A percentile compares a stretch with the other conserved stretches of the same genome.
phyloP scores from a whole-genome alignment of 345 rosid species.

The Dovyalis caffra region DNA sequence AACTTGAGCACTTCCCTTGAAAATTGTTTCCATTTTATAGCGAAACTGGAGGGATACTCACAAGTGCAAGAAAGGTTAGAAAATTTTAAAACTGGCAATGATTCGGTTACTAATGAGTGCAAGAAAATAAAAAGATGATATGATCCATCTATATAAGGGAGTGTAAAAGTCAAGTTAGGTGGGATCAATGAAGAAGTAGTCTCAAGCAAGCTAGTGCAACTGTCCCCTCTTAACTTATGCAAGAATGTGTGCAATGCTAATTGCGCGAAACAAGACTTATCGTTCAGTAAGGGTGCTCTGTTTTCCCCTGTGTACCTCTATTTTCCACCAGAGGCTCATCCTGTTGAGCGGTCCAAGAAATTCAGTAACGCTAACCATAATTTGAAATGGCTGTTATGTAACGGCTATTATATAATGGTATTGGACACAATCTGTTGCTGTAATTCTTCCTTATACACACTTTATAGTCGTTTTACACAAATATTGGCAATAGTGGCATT shows the following conservation, averaged over 20 bases:
- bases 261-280: background rate
- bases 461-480: no score
- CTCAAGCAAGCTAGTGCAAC: background rate
- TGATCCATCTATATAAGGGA: background rate
- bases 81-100: background rate
- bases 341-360: background rate
- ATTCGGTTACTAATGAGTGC: conserved; percentile 17
- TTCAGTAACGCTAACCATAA: no score
- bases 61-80: conserved; percentile 3
- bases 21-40: conserved; percentile 3
- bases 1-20: background rate
- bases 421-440: no score
- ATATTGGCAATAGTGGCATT: no score
- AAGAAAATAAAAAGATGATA: conserved; percentile 7
- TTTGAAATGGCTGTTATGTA: no score
- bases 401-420: no score
- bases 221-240: background rate
- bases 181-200: background rate
- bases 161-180: conserved; percentile 8
- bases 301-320: background rate
- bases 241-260: background rate
- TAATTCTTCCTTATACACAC: no score
- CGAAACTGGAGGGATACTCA: conserved; percentile 13
- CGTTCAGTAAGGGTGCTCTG: background rate
- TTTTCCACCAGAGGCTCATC: background rate